Evolutionary conservation across 805 yeast genomes (phyloP).

Genomic region (Kuraishia molischiana): DNA sequence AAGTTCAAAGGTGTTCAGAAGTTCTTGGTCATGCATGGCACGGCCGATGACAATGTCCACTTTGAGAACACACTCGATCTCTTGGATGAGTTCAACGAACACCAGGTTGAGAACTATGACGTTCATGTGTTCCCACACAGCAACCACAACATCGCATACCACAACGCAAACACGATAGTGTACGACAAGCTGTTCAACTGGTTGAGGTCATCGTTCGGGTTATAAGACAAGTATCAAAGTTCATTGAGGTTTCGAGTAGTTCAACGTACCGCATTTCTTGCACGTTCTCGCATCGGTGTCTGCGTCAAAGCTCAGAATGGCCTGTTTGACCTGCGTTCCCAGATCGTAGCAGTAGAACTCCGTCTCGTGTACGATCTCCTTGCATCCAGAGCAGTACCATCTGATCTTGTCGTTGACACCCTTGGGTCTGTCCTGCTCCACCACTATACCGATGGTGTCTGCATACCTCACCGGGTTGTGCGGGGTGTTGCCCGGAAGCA

Average conservation of each 20-base stretch:
- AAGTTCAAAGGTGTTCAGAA: constrained; percentile 38
- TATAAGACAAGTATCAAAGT: constrained; percentile 13
- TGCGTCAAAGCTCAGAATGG: constrained; percentile 60
- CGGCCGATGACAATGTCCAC: constrained; percentile 82
- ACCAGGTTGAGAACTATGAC: constrained; percentile 63
- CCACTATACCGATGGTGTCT: constrained; percentile 80
- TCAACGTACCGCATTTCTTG: constrained; percentile 60
- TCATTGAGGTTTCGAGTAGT: constrained; percentile 52
- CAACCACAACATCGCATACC: constrained; percentile 72
- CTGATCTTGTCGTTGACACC: constrained; percentile 64
- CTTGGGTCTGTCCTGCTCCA: constrained; percentile 83
- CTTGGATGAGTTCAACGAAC: constrained; percentile 45
- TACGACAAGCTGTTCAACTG: constrained; percentile 63
- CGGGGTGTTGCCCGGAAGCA: constrained; percentile 77
- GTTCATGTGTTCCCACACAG: constrained; percentile 89
- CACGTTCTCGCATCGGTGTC: constrained; percentile 64
- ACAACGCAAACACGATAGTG: constrained; percentile 70
- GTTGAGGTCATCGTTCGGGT: constrained; percentile 51
- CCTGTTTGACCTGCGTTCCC: constrained; percentile 85
- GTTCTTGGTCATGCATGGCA: constrained; percentile 70
- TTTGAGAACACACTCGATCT: constrained; percentile 58
- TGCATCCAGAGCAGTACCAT: constrained; percentile 80
- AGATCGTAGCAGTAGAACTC: constrained; percentile 71
- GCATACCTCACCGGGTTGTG: constrained; percentile 86
- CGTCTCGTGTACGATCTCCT: constrained; percentile 52